A percentile compares a stretch with the other conserved stretches of the same genome.
Evolutionary conservation across 2,329 filamentous ascomycete genomes (phyloP).

Genomic region (Golovinomyces cichoracearum): DNA sequence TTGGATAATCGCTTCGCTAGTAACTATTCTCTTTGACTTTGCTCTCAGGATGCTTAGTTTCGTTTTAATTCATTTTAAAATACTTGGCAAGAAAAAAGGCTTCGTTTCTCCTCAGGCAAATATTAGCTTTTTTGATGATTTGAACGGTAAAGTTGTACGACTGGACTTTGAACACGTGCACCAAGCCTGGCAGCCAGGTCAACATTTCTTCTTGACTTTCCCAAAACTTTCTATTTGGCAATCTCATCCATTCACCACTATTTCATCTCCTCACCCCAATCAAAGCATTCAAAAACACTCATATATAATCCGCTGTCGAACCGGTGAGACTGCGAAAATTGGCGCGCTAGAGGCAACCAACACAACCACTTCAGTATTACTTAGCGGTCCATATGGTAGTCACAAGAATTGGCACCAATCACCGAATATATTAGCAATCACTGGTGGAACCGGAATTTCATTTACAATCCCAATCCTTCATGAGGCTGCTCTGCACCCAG

Average conservation of each 20-base stretch:
- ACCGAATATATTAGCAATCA: constrained; percentile 25
- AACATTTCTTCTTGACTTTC: constrained; percentile 57
- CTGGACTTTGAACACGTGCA: constrained; percentile 43
- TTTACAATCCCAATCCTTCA: constrained; percentile 28
- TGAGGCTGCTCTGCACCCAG: constrained; percentile 15
- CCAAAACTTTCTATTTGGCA: constrained; percentile 46
- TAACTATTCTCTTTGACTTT: constrained; percentile 40
- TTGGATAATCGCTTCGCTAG: constrained; percentile 39
- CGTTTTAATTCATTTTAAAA: constrained; percentile 28
- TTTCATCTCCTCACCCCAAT: constrained; percentile 38
- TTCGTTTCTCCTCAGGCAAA: constrained; percentile 13
- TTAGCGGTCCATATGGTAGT: constrained; percentile 38
- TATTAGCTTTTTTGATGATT: constrained; percentile 27
- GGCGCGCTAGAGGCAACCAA: constrained; percentile 10
- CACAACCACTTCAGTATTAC: constrained; percentile 26
- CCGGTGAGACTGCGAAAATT: constrained; percentile 25
- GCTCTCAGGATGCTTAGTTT: constrained; percentile 30
- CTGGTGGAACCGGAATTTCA: constrained; percentile 32
- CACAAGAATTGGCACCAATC: constrained; percentile 10
- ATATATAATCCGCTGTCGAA: constrained; percentile 31
- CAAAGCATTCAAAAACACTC: constrained; percentile 20
- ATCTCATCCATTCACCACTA: constrained; percentile 53
- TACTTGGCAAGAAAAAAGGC: constrained; percentile 21
- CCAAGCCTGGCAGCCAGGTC: constrained; percentile 37
- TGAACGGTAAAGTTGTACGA: constrained; percentile 34